Conservation (phyloP, 1,284 basidiomycete genomes). For the Tetrapyrgos nigripes region DNA sequence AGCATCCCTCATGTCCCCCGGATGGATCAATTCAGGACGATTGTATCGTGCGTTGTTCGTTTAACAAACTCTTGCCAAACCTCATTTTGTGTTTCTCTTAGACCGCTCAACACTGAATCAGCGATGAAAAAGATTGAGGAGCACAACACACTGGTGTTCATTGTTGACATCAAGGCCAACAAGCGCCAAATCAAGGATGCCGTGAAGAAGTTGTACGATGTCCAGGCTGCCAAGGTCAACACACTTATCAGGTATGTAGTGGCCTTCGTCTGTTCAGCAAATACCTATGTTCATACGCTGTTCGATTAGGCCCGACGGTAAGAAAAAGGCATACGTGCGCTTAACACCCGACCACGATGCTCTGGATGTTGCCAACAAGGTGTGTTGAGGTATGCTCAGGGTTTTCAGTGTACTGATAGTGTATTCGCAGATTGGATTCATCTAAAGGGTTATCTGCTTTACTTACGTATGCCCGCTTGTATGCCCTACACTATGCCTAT, state of each 20-base stretch:
- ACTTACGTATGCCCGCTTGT: slow-evolving; percentile 1
- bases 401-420: slow-evolving; percentile 3
- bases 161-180: slow-evolving; percentile 94
- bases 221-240: slow-evolving; percentile 96
- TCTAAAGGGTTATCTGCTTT: slow-evolving; percentile 48
- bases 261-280: background rate
- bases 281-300: background rate
- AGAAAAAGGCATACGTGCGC: slow-evolving; percentile 99
- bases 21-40: slow-evolving; percentile 97
- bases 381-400: slow-evolving; percentile 41
- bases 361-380: slow-evolving; percentile 99
- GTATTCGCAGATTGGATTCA: slow-evolving; percentile 81
- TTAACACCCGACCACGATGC: slow-evolving; percentile 97
- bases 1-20: slow-evolving; percentile 93
- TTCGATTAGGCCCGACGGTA: slow-evolving; percentile 89
- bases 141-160: slow-evolving; percentile 98
- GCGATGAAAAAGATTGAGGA: slow-evolving; percentile 99
- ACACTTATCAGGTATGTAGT: slow-evolving; percentile 90
- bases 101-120: slow-evolving; percentile 83
- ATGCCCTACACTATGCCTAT: background rate
- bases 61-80: background rate
- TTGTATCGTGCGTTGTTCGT: slow-evolving; percentile 72
- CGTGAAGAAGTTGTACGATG: slow-evolving; percentile 99
- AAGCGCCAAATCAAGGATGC: slow-evolving; percentile 99
- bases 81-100: slow-evolving; percentile 27